Evolutionary conservation across 352 stramenopile species (phyloP).

Genomic region (Blastocystis sp.): DNA sequence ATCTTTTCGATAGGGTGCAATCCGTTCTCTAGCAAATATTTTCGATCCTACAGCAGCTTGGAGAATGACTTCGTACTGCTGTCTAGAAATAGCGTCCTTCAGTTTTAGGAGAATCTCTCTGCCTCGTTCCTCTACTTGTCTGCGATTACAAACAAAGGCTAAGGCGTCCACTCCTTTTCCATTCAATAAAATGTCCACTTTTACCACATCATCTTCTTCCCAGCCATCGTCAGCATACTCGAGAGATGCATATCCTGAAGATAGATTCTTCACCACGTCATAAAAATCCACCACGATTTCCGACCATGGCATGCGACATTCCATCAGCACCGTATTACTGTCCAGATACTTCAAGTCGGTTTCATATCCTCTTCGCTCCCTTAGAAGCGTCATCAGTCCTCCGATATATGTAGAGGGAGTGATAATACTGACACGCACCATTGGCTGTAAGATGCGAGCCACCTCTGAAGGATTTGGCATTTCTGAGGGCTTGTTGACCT

Average conservation of each 20-base stretch:
- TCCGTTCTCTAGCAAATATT: slow-evolving; percentile 91
- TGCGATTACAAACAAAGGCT: slow-evolving; percentile 89
- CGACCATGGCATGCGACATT: slow-evolving; percentile 88
- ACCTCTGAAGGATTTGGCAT: background rate
- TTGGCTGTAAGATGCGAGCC: slow-evolving; percentile 75
- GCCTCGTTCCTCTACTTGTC: slow-evolving; percentile 74
- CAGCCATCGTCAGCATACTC: slow-evolving; percentile 86
- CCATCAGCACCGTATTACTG: slow-evolving; percentile 85
- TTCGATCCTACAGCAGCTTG: slow-evolving; percentile 89
- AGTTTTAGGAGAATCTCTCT: slow-evolving; percentile 86
- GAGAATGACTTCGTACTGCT: slow-evolving; percentile 98
- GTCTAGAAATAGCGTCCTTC: slow-evolving; percentile 78
- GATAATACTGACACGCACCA: slow-evolving; percentile 91
- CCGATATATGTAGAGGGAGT: slow-evolving; percentile 87
- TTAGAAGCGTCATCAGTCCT: slow-evolving; percentile 85
- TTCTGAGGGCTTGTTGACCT: slow-evolving; percentile 20
- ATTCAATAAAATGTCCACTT: slow-evolving; percentile 69
- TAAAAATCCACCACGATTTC: slow-evolving; percentile 99
- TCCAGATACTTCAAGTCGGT: slow-evolving; percentile 83
- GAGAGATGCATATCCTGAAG: slow-evolving; percentile 86
- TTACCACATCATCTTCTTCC: slow-evolving; percentile 80
- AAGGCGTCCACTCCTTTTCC: slow-evolving; percentile 81
- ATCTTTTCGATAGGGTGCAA: slow-evolving; percentile 91
- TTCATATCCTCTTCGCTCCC: slow-evolving; percentile 72
- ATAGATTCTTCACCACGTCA: slow-evolving; percentile 91